These are phyloP conservation scores for Phlebopus sp. DNA, from an alignment of 1,284 basidiomycete species.

Conservation along the genomic window DNA sequence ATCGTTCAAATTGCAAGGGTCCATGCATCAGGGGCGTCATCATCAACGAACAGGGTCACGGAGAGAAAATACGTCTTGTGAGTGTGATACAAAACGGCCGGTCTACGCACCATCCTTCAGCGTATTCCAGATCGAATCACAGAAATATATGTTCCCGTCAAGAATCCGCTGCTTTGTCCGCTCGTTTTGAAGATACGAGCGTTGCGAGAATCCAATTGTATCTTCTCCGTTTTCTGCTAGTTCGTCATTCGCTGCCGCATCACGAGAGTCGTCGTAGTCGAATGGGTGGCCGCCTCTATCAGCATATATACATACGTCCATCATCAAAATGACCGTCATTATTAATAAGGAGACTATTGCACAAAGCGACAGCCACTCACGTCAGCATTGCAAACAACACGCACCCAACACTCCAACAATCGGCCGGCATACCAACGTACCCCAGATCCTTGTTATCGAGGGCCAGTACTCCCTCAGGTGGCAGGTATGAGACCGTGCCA, in stretches of 20 bases:
- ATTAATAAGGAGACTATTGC: not conserved
- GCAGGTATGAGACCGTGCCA: conserved; percentile 82
- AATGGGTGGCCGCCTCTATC: conserved; percentile 71
- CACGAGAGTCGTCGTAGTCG: conserved; percentile 48
- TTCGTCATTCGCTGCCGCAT: conserved; percentile 17
- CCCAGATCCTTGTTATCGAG: conserved; percentile 67
- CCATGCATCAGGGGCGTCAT: conserved; percentile 5
- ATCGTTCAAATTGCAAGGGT: not conserved
- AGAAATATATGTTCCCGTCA: conserved; percentile 56
- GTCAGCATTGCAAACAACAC: conserved; percentile 78
- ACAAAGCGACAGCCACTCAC: conserved; percentile 42
- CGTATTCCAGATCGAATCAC: conserved; percentile 48
- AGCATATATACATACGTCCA: conserved; percentile 4
- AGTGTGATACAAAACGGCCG: conserved; percentile 1
- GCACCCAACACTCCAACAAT: conserved; percentile 82
- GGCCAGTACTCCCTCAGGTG: conserved; percentile 77
- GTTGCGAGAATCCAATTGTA: conserved; percentile 42
- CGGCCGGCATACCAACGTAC: conserved; percentile 76
- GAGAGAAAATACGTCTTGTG: not conserved
- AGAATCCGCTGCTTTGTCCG: conserved; percentile 68
- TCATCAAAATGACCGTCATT: conserved; percentile 6
- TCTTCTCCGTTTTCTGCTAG: conserved; percentile 22
- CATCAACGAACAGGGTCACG: conserved; percentile 1
- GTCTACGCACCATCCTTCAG: conserved; percentile 56
- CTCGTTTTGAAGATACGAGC: conserved; percentile 50